Evolutionary conservation across 2,329 filamentous ascomycete genomes (phyloP).

Genomic region (Endocalyx cinctus): DNA sequence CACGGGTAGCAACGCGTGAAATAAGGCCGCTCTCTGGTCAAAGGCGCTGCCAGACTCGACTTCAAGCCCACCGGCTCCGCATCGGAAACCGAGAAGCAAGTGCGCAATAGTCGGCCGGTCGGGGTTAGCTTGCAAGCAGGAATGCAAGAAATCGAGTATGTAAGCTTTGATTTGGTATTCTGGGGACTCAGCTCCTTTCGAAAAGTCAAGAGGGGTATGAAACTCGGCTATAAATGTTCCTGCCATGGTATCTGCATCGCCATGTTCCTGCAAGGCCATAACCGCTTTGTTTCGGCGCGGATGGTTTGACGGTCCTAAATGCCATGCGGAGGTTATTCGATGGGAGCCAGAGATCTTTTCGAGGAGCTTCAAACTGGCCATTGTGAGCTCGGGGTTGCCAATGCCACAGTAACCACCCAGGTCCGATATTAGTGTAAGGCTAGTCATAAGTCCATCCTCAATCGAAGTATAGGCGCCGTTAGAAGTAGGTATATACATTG

Average conservation of each 20-base stretch:
- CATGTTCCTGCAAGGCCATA: conserved; percentile 78
- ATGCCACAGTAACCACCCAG: conserved; percentile 84
- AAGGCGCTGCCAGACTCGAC: conserved; percentile 68
- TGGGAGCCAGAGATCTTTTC: conserved; percentile 82
- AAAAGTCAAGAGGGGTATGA: conserved; percentile 65
- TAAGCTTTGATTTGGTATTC: conserved; percentile 79
- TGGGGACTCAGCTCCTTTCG: conserved; percentile 62
- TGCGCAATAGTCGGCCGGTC: conserved; percentile 85
- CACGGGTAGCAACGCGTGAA: conserved; percentile 76
- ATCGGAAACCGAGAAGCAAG: conserved; percentile 81
- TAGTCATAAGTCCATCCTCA: conserved; percentile 83
- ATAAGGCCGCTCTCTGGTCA: conserved; percentile 66
- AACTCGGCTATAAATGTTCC: conserved; percentile 68
- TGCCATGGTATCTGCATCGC: conserved; percentile 75
- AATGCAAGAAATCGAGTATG: conserved; percentile 80
- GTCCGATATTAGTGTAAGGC: conserved; percentile 73
- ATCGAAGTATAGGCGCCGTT: conserved; percentile 81
- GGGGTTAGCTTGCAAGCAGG: conserved; percentile 70
- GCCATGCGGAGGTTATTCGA: conserved; percentile 70
- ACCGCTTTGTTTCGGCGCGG: conserved; percentile 77
- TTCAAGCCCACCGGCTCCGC: conserved; percentile 64
- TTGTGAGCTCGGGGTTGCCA: conserved; percentile 73
- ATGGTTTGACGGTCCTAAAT: conserved; percentile 55
- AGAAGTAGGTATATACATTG: conserved; percentile 30
- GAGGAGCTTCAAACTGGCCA: conserved; percentile 75